These are phyloP conservation scores for Babesia ovata DNA, from an alignment of 169 alveolate genomes.

Conservation along the genomic window DNA sequence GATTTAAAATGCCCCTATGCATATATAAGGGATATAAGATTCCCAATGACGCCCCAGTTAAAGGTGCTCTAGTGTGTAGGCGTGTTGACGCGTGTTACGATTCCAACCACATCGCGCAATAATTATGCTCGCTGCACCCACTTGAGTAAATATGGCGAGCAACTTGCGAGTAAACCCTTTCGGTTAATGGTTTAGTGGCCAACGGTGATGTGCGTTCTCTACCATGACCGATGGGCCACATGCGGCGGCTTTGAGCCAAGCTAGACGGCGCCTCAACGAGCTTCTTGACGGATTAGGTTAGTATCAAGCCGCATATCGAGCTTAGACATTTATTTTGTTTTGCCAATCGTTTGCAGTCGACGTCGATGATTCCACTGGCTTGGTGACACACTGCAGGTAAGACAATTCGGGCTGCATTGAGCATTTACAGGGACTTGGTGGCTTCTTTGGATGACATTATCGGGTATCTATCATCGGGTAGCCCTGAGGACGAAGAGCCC, in stretches of 20 bases:
- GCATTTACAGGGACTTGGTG: conserved; percentile 26
- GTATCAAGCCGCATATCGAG: too few species aligned
- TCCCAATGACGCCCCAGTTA: too few species aligned
- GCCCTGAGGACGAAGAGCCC: not conserved
- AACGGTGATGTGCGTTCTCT: conserved; percentile 1
- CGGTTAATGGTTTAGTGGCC: not conserved
- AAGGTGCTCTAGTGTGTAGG: too few species aligned
- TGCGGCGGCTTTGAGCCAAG: not conserved
- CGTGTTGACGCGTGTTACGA: too few species aligned
- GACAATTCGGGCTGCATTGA: not conserved
- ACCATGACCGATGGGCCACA: conserved; percentile 9
- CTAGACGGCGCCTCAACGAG: conserved; percentile 2
- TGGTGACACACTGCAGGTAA: not conserved
- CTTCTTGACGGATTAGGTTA: too few species aligned
- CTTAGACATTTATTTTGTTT: not conserved
- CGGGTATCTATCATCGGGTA: conserved; percentile 18
- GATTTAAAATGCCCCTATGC: too few species aligned
- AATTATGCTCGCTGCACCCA: too few species aligned
- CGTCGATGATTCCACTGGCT: conserved; percentile 4
- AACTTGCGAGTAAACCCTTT: not conserved
- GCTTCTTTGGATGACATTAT: conserved; percentile 18
- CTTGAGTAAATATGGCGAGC: too few species aligned
- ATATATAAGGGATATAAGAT: too few species aligned
- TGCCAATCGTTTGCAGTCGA: conserved; percentile 2
- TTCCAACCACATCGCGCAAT: too few species aligned